phyloP scores from a whole-genome alignment of 73 alveolate genomes.

The Paramecium bursaria region DNA sequence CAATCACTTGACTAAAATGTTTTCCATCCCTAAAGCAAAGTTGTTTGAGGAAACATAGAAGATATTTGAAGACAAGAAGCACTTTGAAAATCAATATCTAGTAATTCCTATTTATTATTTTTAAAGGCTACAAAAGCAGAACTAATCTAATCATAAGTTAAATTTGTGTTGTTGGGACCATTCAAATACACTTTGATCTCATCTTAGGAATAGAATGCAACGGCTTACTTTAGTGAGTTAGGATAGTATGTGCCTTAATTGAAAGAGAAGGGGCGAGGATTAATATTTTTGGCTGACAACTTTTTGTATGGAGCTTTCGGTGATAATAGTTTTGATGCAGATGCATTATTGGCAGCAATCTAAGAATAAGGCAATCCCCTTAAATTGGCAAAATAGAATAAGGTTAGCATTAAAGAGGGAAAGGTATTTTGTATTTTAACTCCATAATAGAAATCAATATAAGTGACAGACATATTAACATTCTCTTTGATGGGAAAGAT shows the following conservation, averaged over 20 bases:
- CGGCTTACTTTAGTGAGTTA: slow-evolving; percentile 56
- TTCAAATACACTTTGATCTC: not conserved
- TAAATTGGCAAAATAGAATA: slow-evolving; percentile 65
- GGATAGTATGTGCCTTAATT: slow-evolving; percentile 73
- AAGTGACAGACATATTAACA: slow-evolving; percentile 29
- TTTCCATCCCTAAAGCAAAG: not conserved
- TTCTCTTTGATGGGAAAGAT: slow-evolving; percentile 31
- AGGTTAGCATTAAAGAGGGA: slow-evolving; percentile 65
- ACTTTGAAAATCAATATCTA: slow-evolving; percentile 3
- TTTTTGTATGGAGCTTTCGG: slow-evolving; percentile 84
- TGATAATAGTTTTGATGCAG: slow-evolving; percentile 22
- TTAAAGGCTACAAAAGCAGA: slow-evolving; percentile 33
- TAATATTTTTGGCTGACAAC: slow-evolving; percentile 77
- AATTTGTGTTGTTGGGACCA: slow-evolving; percentile 55
- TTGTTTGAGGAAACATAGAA: slow-evolving; percentile 37
- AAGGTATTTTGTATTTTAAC: slow-evolving; percentile 10
- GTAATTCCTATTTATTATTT: not conserved
- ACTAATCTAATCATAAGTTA: slow-evolving; percentile 25
- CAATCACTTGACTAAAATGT: slow-evolving; percentile 7
- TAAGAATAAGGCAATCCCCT: slow-evolving; percentile 51
- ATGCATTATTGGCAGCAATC: not conserved
- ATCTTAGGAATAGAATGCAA: slow-evolving; percentile 36
- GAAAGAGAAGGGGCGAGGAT: slow-evolving; percentile 71
- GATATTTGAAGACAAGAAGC: slow-evolving; percentile 45
- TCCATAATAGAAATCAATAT: not conserved